Evolutionary conservation across 2,329 filamentous ascomycete genomes (phyloP), one percentile per base, ranked within the genome.

Genomic region (Diatrype stigma): DNA sequence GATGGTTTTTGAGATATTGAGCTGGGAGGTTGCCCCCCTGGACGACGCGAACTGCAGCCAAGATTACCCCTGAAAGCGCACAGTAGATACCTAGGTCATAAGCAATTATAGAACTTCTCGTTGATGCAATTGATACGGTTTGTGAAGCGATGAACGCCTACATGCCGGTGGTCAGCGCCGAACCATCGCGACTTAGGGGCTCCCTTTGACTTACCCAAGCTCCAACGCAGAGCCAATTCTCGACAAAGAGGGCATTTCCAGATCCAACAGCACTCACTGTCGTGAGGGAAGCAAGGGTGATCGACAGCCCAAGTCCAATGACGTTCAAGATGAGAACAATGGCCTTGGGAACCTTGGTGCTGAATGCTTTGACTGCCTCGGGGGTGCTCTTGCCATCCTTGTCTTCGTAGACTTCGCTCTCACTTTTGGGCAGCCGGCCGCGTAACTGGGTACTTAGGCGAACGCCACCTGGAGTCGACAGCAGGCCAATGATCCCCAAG

Each of bases 151-250:
- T 65, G 3, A 82, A 67, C 48, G 62, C 66, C 82, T 85, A 55
- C 23, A 21, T 30, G 35, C 49, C 32, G 17, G 1, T 2, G 6
- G 42, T 34, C 57, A 55, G 51, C 26, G 49, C 55, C 57, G 46
- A 59, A 58, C 50, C 17, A 48, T 55, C 49, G 50, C 46, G 56
- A 49, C 50, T 45, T 46, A 53, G 42, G 21, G 32, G 49, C 50
- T 52, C n/a, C n/a, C n/a, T 51, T 54, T 52, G 35, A 46, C 48
- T 69, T 72, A 89, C 86, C 85, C 85, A 90, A 45, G 77, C 70
- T 17, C 67, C 78, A 26, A 80, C 75, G 52, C 73, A 73, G 38
- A 89, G 65, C 84, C 85, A 89, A 58, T 80, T 78, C 51, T 80
- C 73, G 8, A 82, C 56, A 7, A 77, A 70, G 23, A 78, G 61